Conservation (phyloP, 495 filamentous ascomycete genomes). For the Penicillium cataractarum region DNA sequence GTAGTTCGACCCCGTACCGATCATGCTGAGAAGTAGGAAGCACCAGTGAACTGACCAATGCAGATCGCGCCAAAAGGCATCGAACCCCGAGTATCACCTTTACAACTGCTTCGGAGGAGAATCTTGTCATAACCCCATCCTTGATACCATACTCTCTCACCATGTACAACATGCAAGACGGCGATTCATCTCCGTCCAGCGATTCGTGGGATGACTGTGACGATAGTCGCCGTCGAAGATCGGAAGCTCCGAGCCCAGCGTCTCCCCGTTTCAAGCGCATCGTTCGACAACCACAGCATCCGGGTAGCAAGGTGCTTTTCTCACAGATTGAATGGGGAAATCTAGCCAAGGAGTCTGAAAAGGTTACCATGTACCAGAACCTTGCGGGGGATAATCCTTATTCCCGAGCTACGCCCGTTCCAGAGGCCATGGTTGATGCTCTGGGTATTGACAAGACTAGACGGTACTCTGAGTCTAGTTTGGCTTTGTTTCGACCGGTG, state of each 20-base stretch:
- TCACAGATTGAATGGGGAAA: background rate
- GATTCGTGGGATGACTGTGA: background rate
- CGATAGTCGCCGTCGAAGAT: background rate
- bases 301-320: background rate
- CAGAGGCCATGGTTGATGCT: slow-evolving; percentile 8
- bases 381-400: slow-evolving; percentile 7
- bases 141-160: background rate
- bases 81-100: background rate
- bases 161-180: background rate
- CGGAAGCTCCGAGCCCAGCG: slow-evolving; percentile 2
- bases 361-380: background rate
- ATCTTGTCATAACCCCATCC: background rate
- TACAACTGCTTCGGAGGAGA: background rate
- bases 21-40: background rate
- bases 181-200: background rate
- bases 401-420: slow-evolving; percentile 7
- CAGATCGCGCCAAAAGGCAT: background rate
- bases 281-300: background rate
- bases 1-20: background rate
- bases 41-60: background rate
- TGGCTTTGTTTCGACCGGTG: background rate
- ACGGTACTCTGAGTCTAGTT: background rate
- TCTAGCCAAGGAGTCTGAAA: background rate
- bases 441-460: background rate
- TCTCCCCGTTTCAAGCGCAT: background rate